Percentiles rank a stretch among this genome's conserved stretches.
These are phyloP conservation scores for Pythium rishiriense DNA, from an alignment of 352 stramenopile genomes.

Conservation along the genomic window DNA sequence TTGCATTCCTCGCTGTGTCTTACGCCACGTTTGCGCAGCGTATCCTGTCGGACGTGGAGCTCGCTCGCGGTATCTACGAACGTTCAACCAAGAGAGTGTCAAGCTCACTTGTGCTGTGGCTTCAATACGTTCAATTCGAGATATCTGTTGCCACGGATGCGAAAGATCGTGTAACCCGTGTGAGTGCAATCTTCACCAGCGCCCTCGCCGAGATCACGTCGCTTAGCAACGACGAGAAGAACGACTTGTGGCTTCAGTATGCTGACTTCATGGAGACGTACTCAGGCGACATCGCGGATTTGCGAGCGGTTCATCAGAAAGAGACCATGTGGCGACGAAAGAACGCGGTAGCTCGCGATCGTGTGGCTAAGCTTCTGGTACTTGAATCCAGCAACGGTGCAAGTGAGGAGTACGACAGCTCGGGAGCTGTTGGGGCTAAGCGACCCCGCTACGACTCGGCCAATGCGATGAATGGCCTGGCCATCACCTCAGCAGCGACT, in stretches of 20 bases:
- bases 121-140: constrained; percentile 75
- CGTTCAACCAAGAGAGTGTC: constrained; percentile 43
- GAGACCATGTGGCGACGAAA: constrained; percentile 73
- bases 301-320: constrained; percentile 52
- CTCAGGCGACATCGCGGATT: constrained; percentile 34
- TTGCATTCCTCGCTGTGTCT: constrained; percentile 48
- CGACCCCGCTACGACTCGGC: constrained; percentile 48
- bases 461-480: constrained; percentile 3
- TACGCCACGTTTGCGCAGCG: constrained; percentile 65
- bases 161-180: constrained; percentile 30
- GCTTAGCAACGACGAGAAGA: constrained; percentile 71
- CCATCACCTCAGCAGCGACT: constrained; percentile 21
- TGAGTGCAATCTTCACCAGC: constrained; percentile 46
- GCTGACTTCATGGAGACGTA: constrained; percentile 73
- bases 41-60: constrained; percentile 36
- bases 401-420: constrained; percentile 32
- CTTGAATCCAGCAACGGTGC: constrained; percentile 36
- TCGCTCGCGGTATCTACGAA: constrained; percentile 47
- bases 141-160: constrained; percentile 37
- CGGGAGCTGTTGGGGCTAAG: constrained; percentile 48
- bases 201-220: constrained; percentile 53
- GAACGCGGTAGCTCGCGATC: constrained; percentile 54
- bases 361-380: constrained; percentile 52
- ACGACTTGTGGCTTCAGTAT: constrained; percentile 81
- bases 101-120: constrained; percentile 56